These are phyloP conservation scores for Colletotrichum agaves DNA, from an alignment of 2,329 filamentous ascomycete genomes.

Conservation along the genomic window DNA sequence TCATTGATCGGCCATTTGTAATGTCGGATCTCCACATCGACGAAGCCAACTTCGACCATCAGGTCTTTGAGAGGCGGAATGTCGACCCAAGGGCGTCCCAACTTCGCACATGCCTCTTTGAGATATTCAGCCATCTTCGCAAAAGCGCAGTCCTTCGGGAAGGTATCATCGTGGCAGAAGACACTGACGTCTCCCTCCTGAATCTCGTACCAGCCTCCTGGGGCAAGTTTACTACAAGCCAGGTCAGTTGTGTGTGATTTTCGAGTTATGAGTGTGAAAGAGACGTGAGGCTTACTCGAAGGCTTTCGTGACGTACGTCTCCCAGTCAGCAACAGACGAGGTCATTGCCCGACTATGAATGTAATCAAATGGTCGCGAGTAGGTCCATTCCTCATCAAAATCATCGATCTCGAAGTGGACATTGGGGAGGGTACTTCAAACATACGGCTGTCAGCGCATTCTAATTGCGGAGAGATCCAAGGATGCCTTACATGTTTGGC, in stretches of 20 bases:
- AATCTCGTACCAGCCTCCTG: conserved; percentile 55
- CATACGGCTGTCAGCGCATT: background rate
- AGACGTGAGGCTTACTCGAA: background rate
- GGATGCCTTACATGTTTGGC: background rate
- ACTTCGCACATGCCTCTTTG: background rate
- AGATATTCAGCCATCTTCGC: background rate
- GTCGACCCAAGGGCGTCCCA: conserved; percentile 42
- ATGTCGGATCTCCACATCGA: conserved; percentile 32
- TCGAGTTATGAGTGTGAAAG: background rate
- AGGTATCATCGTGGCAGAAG: conserved; percentile 41
- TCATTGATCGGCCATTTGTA: conserved; percentile 37
- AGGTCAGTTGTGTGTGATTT: background rate
- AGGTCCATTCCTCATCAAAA: conserved; percentile 62
- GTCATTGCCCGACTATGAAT: conserved; percentile 57
- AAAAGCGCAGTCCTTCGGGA: conserved; percentile 21
- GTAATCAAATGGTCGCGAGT: conserved; percentile 62
- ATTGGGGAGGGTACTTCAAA: conserved; percentile 59
- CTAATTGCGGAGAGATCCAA: too few species aligned
- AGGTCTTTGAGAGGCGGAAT: conserved; percentile 41
- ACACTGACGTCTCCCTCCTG: conserved; percentile 44
- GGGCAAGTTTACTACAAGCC: conserved; percentile 45
- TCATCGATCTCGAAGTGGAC: conserved; percentile 66
- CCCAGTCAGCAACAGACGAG: background rate
- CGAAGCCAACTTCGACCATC: conserved; percentile 43
- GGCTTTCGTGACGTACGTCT: background rate